Evolutionary conservation across 805 yeast species (phyloP), one percentile per base, ranked within the genome.

Genomic region (Kodamaea leandrae): DNA sequence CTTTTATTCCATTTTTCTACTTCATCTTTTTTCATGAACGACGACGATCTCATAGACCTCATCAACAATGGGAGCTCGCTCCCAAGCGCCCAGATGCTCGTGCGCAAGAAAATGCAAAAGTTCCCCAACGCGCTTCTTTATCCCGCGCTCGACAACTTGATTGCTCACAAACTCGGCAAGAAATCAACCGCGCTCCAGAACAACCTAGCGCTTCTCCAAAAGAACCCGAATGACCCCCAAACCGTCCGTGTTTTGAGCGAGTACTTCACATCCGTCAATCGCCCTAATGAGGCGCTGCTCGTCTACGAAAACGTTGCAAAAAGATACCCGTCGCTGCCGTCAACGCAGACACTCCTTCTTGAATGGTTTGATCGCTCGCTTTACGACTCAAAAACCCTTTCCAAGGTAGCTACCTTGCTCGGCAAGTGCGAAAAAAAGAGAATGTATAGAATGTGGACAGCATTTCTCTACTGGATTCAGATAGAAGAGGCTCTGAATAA

Each of bases 291-390:
- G 40, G 72, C 78, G 3, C 51, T 63, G 14, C 68, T 63, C 36
- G 70, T 78, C 0, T 82, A 74, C 53, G 88, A 82, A 45, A 72
- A 66, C 41, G 80, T 82, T 2, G 70, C 76, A 32, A 74, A 76
- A 53, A 78, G 74, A 53, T 80, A 77, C 48, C 81, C 83, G 3
- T 68, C 72, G 21, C 36, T 32, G 39, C 30, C 30, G 4, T 62
- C 70, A 36, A 69, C 72, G 4, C 61, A 68, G 32, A 67, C 66
- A 7, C 55, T 77, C 23, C 60, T 77, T 5, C 60, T 68, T 32
- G 66, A 65, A 24, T 86, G 91, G 89, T 80, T 81, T 54, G 69
- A 69, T 28, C 61, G 70, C 29, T 66, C 82, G 20, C 53, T 82
- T 20, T 66, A 64, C 26, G 79, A 83, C 55, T 56, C 68, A 17